Evolutionary conservation across 441 rosid species (phyloP), one percentile per base, ranked within the genome.

Genomic region (Populus hybrid): DNA sequence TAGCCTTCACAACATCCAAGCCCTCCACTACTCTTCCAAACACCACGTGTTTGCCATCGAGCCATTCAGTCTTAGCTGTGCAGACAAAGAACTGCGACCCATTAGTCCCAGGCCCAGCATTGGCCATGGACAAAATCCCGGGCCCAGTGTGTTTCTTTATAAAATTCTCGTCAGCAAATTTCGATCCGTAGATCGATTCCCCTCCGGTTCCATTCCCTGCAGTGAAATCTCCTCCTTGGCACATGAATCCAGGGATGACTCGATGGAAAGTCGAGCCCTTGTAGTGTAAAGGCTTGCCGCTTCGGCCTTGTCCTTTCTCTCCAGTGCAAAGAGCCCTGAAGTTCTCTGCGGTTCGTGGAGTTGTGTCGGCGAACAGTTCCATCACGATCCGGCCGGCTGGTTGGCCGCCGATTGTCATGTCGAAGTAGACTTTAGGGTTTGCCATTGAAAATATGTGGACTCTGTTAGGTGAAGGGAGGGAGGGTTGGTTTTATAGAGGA

Each of bases 141-240:
- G 84, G 79, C 26, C 90, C 81, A 7, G 82, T 79, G 70, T 87
- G 90, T 78, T 85, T 87, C 79, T 73, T 54, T 1, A 78, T 69
- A 34, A 87, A 85, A 66, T 85, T 87, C 76, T 87, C 90, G 35
- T 87, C 90, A 3, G 81, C 82, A 63, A 87, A 85, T 71, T 85
- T 87, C 64, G 64, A 40, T 66, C 88, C 88, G 68, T 87, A 85
- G 50, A 87, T 85, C 28, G 90, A 85, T 42, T 85, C 90, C 2
- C 90, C 90, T 36, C 88, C 87, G 0, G 83, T 85, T 16, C 90
- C 90, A 75, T 94, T 88, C 4, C 97, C 93, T 32, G 88, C 88
- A 0, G 98, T 91, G 87, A 93, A 90, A 38, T 89, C 92, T 0
- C 94, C 89, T 0, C 97, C 97, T 77, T 89, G 94, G 75, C 95